Conservation (phyloP, 2,329 filamentous ascomycete species). For the Trichoderma sp. region DNA sequence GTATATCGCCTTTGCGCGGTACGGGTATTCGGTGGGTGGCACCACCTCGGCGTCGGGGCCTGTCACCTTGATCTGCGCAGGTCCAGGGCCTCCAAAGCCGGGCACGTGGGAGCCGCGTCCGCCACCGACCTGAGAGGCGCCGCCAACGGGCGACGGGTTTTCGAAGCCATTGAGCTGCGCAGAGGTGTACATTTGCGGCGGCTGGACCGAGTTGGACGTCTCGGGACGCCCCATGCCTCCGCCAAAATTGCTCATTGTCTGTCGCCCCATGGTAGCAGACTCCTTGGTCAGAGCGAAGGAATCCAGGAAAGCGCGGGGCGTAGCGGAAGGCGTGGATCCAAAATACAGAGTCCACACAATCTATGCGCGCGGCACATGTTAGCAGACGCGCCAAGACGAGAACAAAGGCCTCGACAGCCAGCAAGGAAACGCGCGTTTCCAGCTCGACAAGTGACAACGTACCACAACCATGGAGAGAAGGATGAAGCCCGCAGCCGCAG, state of each 20-base stretch:
- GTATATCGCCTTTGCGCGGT: slow-evolving; percentile 97
- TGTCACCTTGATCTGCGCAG: slow-evolving; percentile 46
- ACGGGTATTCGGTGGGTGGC: slow-evolving; percentile 89
- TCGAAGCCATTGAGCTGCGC: slow-evolving; percentile 95
- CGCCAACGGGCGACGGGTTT: slow-evolving; percentile 83
- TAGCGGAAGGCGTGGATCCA: slow-evolving; percentile 84
- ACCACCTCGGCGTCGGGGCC: slow-evolving; percentile 61
- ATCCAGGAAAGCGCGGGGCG: slow-evolving; percentile 88
- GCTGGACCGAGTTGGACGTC: slow-evolving; percentile 74
- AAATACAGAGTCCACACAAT: slow-evolving; percentile 99
- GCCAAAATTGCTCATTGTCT: slow-evolving; percentile 74
- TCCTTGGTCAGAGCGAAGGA: slow-evolving; percentile 95
- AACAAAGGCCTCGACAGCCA: not conserved
- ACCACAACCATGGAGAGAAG: slow-evolving; percentile 90
- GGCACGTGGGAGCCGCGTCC: slow-evolving; percentile 50
- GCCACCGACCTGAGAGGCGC: slow-evolving; percentile 60
- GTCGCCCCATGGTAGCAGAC: slow-evolving; percentile 65
- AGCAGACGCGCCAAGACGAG: not conserved
- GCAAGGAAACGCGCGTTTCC: not conserved
- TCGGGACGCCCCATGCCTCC: slow-evolving; percentile 77
- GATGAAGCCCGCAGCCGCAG: slow-evolving; percentile 89
- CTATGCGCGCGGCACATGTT: slow-evolving; percentile 48
- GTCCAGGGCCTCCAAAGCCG: slow-evolving; percentile 43
- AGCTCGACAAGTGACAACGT: slow-evolving; percentile 44
- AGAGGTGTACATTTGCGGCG: slow-evolving; percentile 97